Evolutionary conservation across 805 yeast genomes (phyloP), one percentile per base, ranked within the genome.

Genomic region (Candida gorgasii): DNA sequence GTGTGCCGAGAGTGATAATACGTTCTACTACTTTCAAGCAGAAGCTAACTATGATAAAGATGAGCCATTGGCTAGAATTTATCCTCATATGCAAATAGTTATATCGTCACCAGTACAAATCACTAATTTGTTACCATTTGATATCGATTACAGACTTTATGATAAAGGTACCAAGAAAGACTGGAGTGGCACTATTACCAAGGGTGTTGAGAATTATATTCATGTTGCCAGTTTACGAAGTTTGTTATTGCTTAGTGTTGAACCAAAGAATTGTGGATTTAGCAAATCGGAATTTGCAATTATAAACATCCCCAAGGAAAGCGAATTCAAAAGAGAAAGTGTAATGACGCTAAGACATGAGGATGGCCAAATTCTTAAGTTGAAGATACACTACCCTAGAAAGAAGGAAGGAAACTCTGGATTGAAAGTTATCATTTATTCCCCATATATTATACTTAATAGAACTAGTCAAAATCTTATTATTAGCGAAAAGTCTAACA

Each of bases 381-480:
- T 93, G 29, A 72, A 73, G 14, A 67, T 93, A 5, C 82, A 80
- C 46, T 92, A 89, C 58, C 72, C 73, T 0, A 73, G 75, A 35
- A 69, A 68, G 15, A 64, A 71, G 15, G 71, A 73, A 0, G 68
- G 75, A 8, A 76, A 79, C 24, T 74, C 84, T 2, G 86, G 89
- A 22, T 67, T 82, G 48, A 76, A 79, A 48, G 75, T 89, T 2
- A 76, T 78, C 9, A 71, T 93, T n/a, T 89, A 80, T 56, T 70
- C 96, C 0, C 97, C 97, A 0, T 93, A 92, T 56, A 72, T 93
- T 34, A 67, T 93, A 13, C 68, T 90, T 48, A 95, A 93, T 61
- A 73, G 86, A 53, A 88, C 96, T 0, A 90, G 86, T 1, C 76
- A 74, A 46, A 79, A 79, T 49, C 48, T 93, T 11, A 72, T 68